These are phyloP conservation scores for Monilinia fructicola DNA, from an alignment of 2,329 filamentous ascomycete genomes.

Conservation along the genomic window DNA sequence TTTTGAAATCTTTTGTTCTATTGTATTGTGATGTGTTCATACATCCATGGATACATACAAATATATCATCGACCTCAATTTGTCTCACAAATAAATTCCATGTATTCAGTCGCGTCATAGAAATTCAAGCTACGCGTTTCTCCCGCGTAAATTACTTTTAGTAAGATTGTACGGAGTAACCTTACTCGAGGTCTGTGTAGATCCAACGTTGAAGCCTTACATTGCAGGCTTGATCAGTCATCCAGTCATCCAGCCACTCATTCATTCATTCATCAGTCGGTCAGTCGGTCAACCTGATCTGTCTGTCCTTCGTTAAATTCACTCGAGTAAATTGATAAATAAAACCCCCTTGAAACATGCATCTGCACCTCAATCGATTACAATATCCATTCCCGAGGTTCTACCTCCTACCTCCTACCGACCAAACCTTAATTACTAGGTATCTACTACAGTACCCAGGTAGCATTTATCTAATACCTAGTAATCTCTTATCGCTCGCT, in stretches of 20 bases:
- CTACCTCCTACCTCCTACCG: too few species aligned
- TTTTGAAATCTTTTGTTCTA: background rate
- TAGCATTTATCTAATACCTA: too few species aligned
- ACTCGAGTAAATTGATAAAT: background rate
- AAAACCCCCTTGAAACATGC: background rate
- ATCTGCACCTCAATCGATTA: too few species aligned
- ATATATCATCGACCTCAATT: background rate
- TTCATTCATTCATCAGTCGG: background rate
- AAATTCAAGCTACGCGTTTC: slow-evolving; percentile 11
- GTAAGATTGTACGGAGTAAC: background rate
- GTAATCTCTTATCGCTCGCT: slow-evolving; percentile 10
- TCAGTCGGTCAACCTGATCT: too few species aligned
- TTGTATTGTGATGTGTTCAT: background rate
- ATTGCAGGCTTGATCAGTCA: background rate
- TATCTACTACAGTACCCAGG: too few species aligned
- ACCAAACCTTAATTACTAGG: too few species aligned
- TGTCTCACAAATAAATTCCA: background rate
- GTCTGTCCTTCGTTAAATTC: background rate
- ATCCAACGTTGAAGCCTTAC: too few species aligned
- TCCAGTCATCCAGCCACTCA: too few species aligned
- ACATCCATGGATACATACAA: background rate
- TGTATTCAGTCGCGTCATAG: slow-evolving; percentile 2
- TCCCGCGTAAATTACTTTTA: slow-evolving; percentile 12
- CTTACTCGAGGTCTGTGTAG: too few species aligned
- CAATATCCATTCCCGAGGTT: too few species aligned